Evolutionary conservation across 768 basidiomycete genomes (phyloP), one percentile per base, ranked within the genome.

Genomic region (Glaciozyma martinii): DNA sequence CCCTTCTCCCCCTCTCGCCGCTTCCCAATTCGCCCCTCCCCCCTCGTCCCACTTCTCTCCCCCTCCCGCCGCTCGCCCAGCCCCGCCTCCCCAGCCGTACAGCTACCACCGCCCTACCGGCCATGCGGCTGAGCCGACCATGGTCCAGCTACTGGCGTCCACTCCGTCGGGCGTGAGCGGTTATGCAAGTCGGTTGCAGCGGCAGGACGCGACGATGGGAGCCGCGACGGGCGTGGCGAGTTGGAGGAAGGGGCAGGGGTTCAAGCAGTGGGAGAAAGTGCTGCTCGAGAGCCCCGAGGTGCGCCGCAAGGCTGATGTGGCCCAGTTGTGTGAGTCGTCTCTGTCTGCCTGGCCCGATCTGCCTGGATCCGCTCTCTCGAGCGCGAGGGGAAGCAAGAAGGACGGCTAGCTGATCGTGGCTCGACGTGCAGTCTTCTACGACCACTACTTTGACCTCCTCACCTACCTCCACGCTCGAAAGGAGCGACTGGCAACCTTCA

Each of bases 381-480:
- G 21, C 21, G 46, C 3, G 6, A 19, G 46, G 46, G 21, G 21
- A 43, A 33, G 21, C 56, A 19, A 9, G 3, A 25, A 23, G 23
- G 37, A 56, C 1, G 6, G 54, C 7, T 27, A 29, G 42, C 55
- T 32, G 21, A 19, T 52, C 27, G 1, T 52, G n/a, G 25, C 9
- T 16, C 5, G 15, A 1, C 25, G 50, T 25, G 29, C 70, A 93
- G 91, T 89, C 80, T 97, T 97, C 78, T 83, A 95, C 58, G 94
- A 98, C 77, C 98, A 99, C 76, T 99, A 99, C 79, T 99, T 99
- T 76, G 90, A 97, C 75, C 82, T 85, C 1, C 82, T 99, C 44
- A 90, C 90, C 23, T 97, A 97, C 77, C 81, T 97, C 64, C 84
- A 87, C 12, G 78, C 86, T 25, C 84, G 95, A 30, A 92, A 90